A percentile compares a stretch with the other conserved stretches of the same genome.
phyloP scores from a whole-genome alignment of 176 grass and related monocot genomes.

The Phyllostachys edulis region DNA sequence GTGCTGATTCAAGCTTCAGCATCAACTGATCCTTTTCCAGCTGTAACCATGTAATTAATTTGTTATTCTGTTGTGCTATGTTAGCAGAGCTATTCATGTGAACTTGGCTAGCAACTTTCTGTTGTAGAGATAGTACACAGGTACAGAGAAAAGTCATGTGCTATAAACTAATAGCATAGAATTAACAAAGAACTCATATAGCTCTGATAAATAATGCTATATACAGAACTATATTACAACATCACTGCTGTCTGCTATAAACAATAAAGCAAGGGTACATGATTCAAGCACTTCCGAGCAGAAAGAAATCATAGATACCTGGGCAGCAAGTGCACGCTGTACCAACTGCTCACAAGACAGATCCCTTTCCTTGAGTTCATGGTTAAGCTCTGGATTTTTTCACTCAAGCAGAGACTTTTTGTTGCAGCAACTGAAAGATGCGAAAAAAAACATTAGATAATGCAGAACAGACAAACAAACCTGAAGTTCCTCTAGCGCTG shows the following conservation, averaged over 20 bases:
- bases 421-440: conserved; percentile 66
- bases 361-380: conserved; percentile 68
- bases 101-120: neutral
- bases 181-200: conserved; percentile 6
- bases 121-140: neutral
- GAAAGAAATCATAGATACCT: conserved; percentile 49
- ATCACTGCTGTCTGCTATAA: neutral
- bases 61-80: neutral
- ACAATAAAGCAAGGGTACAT: neutral
- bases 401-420: conserved; percentile 76
- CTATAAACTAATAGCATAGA: conserved; percentile 1
- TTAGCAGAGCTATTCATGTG: neutral
- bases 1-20: conserved; percentile 72
- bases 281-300: neutral
- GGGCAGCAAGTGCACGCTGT: conserved; percentile 55
- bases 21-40: conserved; percentile 75
- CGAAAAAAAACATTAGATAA: conserved; percentile 17
- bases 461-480: conserved; percentile 33
- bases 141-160: neutral
- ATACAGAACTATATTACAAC: neutral
- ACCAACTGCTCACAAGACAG: conserved; percentile 58
- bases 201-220: neutral
- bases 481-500: conserved; percentile 92
- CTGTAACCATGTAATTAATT: conserved; percentile 43
- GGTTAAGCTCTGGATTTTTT: conserved; percentile 71